Base-by-base conservation (phyloP, 306 rosid species). In the Cicer chorassanicum region DNA sequence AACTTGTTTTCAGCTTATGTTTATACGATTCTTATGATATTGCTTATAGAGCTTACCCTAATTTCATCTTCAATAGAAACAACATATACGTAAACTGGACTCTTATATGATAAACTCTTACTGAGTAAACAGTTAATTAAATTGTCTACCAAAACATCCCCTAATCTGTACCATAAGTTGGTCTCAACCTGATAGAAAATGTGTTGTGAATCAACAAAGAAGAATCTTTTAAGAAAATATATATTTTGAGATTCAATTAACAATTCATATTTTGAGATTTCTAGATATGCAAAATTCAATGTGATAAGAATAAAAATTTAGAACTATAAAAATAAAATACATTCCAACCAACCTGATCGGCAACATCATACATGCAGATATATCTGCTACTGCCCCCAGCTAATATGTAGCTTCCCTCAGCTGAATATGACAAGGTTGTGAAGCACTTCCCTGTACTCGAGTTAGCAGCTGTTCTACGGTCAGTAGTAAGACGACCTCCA, bases 351-450 rank as follows among this genome's bases (percentile, higher is more conserved):
- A 94, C 99, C 99, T 94, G 97, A 72, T 94, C 97, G 0, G 86
- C 88, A 83, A 94, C 89, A 83, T 90, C 99, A 82, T 94, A 94
- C 97, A 94, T 90, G 78, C 97, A 94, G 79, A 94, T 83, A 81
- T 85, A 88, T 86, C 89, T 94, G 92, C 99, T 94, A 79, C 84
- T 86, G 65, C 99, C 86, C 43, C 84, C 99, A 43, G 97, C 99
- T 80, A 94, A 77, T 44, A 94, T 92, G 81, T 89, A 94, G 87
- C 91, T 90, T 72, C 99, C 97, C 77, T 92, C 99, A 63, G 99
- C 97, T 53, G 96, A 92, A 78, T 92, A 94, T 75, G 91, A 92
- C 46, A 92, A 81, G 61, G 97, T 85, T 69, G 99, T 92, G 81
- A 94, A 94, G 85, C 55, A 94, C 76, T 94, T 94, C 77, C 99